These are phyloP conservation scores for Trypanosoma mega DNA, from an alignment of 208 protist species.

Conservation along the genomic window DNA sequence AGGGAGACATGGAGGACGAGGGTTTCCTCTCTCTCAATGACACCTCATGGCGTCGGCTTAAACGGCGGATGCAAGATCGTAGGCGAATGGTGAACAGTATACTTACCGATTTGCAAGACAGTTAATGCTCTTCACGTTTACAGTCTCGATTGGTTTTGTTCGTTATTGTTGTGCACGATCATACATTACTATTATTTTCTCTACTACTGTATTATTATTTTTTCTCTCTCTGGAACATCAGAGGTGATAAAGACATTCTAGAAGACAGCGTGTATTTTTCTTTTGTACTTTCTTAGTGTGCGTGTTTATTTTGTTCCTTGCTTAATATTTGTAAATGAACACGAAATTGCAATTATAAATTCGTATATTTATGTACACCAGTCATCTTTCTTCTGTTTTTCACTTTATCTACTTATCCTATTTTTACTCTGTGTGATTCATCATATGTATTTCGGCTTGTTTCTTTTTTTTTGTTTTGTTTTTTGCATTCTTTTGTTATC, in stretches of 20 bases:
- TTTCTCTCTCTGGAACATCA: no score
- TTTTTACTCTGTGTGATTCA: neutral
- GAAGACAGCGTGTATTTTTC: neutral
- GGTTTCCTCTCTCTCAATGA: neutral
- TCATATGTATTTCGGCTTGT: neutral
- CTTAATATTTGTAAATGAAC: neutral
- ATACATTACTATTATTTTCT: no score
- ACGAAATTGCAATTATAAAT: no score
- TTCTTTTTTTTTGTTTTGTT: neutral
- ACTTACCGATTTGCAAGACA: neutral
- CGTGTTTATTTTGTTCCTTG: neutral
- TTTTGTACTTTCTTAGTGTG: neutral
- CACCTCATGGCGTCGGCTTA: neutral
- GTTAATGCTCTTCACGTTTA: no score
- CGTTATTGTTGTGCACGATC: no score
- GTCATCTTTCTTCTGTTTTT: neutral
- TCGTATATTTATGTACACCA: no score
- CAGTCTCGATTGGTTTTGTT: no score
- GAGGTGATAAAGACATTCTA: no score
- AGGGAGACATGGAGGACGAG: neutral
- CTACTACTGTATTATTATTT: no score
- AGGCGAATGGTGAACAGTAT: neutral
- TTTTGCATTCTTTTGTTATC: neutral
- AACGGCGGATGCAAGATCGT: neutral
- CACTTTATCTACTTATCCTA: neutral